Evolutionary conservation across 345 rosid genomes (phyloP), one percentile per base, ranked within the genome.

Genomic region (Balakata baccata): DNA sequence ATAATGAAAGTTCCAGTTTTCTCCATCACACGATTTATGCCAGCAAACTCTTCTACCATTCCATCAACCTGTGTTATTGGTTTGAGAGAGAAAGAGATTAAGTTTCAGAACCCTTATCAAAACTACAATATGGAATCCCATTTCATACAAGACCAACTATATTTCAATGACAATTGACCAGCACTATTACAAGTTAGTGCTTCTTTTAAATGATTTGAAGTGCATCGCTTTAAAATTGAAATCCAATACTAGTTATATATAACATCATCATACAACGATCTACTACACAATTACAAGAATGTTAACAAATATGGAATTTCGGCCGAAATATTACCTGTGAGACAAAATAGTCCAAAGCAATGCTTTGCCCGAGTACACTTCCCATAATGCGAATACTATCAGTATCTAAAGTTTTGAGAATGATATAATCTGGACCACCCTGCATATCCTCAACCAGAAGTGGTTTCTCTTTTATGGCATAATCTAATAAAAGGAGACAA

Each of bases 291-390:
- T 47, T 39, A 38, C 29, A 7, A 39, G 47, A 61, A 49, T 17
- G 49, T 43, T 6, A 54, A 46, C 38, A 16, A 20, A 46, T 64
- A 60, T 4, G 12, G 37, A 39, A 62, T 56, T 34, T 74, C 17
- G 10, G 13, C 23, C 38, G 49, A 20, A 18, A 66, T 16, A 39
- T 78, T 82, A 89, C 98, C 95, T 91, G 98, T 58, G 97, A 93
- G 77, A 94, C 97, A 87, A 89, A 94, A 79, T 92, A 89, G 75
- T 94, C 98, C 85, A 90, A 68, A 4, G 97, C 97, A 85, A 92
- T 94, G 68, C 98, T 94, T 79, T 90, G 97, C 20, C 97, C 98
- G 37, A 94, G 96, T 75, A 94, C 94, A 71, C 96, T 94, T 80
- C 94, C 97, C 75, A 94, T 92, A 38, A 90, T 83, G 64, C 97